Base-by-base conservation (phyloP, 2,329 filamentous ascomycete species). In the Pseudogymnoascus sp. region DNA sequence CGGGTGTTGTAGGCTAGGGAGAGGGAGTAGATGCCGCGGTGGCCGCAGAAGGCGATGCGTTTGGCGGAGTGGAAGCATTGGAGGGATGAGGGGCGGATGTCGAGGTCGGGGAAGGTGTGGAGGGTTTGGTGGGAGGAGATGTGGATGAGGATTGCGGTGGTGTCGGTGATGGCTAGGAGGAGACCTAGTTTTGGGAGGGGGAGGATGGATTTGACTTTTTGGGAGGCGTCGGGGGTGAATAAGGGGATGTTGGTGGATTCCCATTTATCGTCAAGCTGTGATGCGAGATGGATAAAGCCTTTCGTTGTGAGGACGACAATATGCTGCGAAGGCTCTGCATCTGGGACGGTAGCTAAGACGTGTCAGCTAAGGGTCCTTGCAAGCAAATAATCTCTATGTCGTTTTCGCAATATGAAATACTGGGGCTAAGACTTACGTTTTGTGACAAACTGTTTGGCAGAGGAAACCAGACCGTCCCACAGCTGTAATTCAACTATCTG, bases 101-200 rank as follows among this genome's bases (percentile, higher is more conserved):
- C 75, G 37, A 84, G 79, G 0, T 85, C 85, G 16, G 72, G 69
- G 64, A 90, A 86, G 0, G 81, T 83, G 69, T 88, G 80, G n/a
- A 89, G 76, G 2, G 86, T 74, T 8, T 72, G 78, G 63, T 76
- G 80, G 60, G 75, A 79, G 68, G 65, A 79, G 4, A 88, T 78
- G 68, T 89, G 83, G 16, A 90, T 80, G 1, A 87, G 73, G 60
- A 86, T 81, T 5, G 85, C 81, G 5, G 81, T 79, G 58, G 79
- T 77, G 6, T 77, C 74, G 12, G 84, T 79, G 3, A 84, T 81
- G 12, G 86, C 78, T 14, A 89, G 79, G 64, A 88, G 85, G 39
- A 84, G 75, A 0, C 81, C 79, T 3, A 89, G 71, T 1, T 76
- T 75, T 1, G 85, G 79, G 2, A 89, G 73, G 0, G 81, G 77